These are phyloP conservation scores for Pisolithus marmoratus DNA, from an alignment of 768 basidiomycete genomes.

Conservation along the genomic window DNA sequence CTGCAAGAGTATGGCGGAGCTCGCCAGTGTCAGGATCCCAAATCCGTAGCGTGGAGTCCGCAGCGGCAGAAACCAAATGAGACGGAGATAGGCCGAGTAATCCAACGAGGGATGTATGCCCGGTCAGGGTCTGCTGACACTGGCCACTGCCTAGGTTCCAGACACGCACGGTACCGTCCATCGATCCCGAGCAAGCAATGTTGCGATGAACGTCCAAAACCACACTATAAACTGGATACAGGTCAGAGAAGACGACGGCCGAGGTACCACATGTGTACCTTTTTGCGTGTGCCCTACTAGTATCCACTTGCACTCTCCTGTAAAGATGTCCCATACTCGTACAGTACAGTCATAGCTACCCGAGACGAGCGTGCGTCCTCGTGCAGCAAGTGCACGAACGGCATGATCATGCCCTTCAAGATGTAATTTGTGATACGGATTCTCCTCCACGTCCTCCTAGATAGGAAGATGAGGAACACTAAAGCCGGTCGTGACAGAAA, in stretches of 20 bases:
- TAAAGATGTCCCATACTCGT: constrained; percentile 91
- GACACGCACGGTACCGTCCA: constrained; percentile 95
- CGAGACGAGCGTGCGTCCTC: constrained; percentile 85
- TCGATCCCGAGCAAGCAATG: constrained; percentile 93
- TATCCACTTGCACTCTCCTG: constrained; percentile 73
- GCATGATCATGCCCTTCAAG: constrained; percentile 90
- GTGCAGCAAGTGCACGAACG: constrained; percentile 86
- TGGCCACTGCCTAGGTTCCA: constrained; percentile 86
- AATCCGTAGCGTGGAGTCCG: constrained; percentile 89
- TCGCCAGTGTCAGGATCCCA: constrained; percentile 90
- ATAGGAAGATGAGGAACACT: constrained; percentile 6
- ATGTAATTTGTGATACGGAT: constrained; percentile 85
- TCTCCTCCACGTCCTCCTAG: constrained; percentile 66
- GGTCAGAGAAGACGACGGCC: constrained; percentile 3
- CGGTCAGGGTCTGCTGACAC: constrained; percentile 74
- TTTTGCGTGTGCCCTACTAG: constrained; percentile 88
- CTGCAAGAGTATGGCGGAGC: constrained; percentile 74
- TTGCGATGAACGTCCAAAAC: constrained; percentile 82
- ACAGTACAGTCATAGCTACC: constrained; percentile 96
- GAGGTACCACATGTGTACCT: constrained; percentile 37
- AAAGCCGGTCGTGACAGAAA: constrained; percentile 1
- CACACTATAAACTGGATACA: constrained; percentile 80
- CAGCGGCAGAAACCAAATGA: constrained; percentile 90
- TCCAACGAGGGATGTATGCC: constrained; percentile 94
- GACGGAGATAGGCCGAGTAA: constrained; percentile 86